phyloP scores from a whole-genome alignment of 306 rosid genomes.

The Lathyrus aphaca region DNA sequence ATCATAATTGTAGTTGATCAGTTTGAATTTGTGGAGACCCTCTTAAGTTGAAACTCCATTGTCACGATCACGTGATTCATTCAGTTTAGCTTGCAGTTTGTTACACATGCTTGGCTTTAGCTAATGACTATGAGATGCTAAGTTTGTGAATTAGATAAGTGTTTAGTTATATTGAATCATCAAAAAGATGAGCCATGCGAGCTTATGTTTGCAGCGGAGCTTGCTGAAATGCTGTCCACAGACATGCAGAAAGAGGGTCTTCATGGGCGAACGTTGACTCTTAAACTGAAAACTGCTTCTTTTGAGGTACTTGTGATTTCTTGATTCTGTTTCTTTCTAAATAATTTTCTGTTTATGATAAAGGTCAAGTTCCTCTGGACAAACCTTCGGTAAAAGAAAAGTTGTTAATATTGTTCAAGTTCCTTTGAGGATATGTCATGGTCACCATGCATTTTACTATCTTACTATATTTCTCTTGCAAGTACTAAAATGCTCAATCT shows the following conservation, averaged over 20 bases:
- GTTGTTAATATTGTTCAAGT: slow-evolving; percentile 23
- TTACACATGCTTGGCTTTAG: slow-evolving; percentile 14
- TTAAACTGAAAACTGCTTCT: slow-evolving; percentile 85
- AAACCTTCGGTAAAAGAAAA: neutral
- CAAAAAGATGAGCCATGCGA: slow-evolving; percentile 29
- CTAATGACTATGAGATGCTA: slow-evolving; percentile 21
- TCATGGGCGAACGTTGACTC: slow-evolving; percentile 81
- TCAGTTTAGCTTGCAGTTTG: slow-evolving; percentile 31
- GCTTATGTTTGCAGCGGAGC: slow-evolving; percentile 71
- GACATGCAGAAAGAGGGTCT: slow-evolving; percentile 95
- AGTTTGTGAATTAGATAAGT: slow-evolving; percentile 14
- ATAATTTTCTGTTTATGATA: slow-evolving; percentile 13
- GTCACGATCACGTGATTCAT: neutral
- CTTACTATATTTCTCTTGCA: slow-evolving; percentile 22
- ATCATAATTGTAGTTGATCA: slow-evolving; percentile 5
- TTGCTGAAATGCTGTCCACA: slow-evolving; percentile 77
- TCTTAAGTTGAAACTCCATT: slow-evolving; percentile 23
- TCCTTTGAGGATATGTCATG: slow-evolving; percentile 9
- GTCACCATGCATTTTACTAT: slow-evolving; percentile 25
- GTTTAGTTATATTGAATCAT: slow-evolving; percentile 15
- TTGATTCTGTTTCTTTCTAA: slow-evolving; percentile 11
- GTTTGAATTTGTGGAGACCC: slow-evolving; percentile 23
- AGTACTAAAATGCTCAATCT: slow-evolving; percentile 43
- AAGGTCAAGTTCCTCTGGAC: slow-evolving; percentile 22
- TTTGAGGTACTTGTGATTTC: slow-evolving; percentile 67